phyloP scores from a whole-genome alignment of 1,284 basidiomycete species.

The Rhodotorula sp. region DNA sequence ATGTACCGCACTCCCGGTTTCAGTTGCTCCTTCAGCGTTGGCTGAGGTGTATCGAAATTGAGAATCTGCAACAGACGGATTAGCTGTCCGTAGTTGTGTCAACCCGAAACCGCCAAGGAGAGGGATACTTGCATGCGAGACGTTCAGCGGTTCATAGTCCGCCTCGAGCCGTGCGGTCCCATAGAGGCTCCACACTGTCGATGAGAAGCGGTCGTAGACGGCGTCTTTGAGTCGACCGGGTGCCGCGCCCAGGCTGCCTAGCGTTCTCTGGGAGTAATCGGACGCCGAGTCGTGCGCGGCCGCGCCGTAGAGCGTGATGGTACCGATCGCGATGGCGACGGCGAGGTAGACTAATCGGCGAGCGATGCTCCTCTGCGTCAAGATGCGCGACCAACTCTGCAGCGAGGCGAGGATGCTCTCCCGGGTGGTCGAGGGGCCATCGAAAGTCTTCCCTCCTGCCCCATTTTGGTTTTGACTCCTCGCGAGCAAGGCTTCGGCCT shows the following conservation, averaged over 20 bases:
- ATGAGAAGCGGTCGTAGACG: neutral
- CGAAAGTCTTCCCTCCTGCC: neutral
- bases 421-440: neutral
- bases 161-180: neutral
- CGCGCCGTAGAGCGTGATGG: neutral
- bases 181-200: neutral
- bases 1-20: constrained; percentile 29
- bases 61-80: constrained; percentile 11
- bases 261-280: neutral
- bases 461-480: neutral
- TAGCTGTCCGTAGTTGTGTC: too few relatives aligned
- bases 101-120: too few relatives aligned
- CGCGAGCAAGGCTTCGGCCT: neutral
- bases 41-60: constrained; percentile 20
- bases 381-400: neutral
- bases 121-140: constrained; percentile 9
- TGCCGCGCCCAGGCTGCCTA: neutral
- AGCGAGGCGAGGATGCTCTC: neutral
- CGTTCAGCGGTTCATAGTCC: constrained; percentile 4
- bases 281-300: neutral
- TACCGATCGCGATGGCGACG: neutral
- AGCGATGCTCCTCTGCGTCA: neutral
- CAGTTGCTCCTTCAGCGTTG: constrained; percentile 23
- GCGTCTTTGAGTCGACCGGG: neutral
- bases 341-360: neutral